Evolutionary conservation across 1,284 basidiomycete species (phyloP), one percentile per base, ranked within the genome.

Genomic region (Microbotryum intermedium): DNA sequence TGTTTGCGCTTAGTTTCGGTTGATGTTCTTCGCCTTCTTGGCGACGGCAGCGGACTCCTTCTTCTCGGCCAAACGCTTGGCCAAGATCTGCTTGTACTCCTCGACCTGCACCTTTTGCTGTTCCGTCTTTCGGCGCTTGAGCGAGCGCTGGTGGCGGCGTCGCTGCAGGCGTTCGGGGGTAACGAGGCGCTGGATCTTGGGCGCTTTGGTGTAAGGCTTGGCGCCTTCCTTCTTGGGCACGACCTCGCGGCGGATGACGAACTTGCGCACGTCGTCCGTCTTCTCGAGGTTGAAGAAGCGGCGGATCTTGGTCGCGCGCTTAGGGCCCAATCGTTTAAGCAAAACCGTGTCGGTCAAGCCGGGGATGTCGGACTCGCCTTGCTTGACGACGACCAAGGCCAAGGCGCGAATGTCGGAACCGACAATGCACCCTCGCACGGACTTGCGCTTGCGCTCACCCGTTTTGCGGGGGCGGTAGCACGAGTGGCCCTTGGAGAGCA

Each of bases 381-480:
- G 90, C 84, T 97, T 97, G 79, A 97, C 90, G 72, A 97, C 87
- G 75, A 94, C 87, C 70, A 94, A 80, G 65, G 90, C 88, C 71
- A 97, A 85, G 68, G 95, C 94, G 68, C 91, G 88, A 71, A 97
- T 97, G 77, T 98, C 94, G 73, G 90, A 82, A 71, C 87, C 91
- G 76, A 97, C 90, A 77, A 94, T 97, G 83, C 92, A 97, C 57
- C 94, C 94, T 67, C 93, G 89, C 69, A 98, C 90, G 71, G 91
- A 95, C 81, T 97, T 97, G 83, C 94, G 88, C 82, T 89, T 92
- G 79, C 94, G 90, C 81, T 98, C 92, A 76, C 94, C 94, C 59
- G 81, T 79, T 76, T 93, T 89, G 76, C 93, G 90, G 71, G 82
- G 77, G 73, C 94, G 90, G 84, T 91, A 97, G 84, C 94, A 97